phyloP scores from a whole-genome alignment of 164 flowering plant species.

The Houttuynia cordata region DNA sequence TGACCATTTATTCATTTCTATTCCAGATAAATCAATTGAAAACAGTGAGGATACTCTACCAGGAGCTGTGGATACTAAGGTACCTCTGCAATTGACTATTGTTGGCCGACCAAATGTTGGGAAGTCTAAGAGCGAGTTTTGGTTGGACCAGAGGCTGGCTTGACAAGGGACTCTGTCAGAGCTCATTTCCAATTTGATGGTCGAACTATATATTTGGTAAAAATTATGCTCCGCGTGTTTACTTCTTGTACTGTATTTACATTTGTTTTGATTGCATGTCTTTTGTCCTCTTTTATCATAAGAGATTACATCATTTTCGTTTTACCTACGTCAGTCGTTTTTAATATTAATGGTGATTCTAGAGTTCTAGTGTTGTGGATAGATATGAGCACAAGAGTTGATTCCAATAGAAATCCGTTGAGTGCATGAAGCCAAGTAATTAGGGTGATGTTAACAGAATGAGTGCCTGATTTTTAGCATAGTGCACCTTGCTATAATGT shows the following conservation, averaged over 20 bases:
- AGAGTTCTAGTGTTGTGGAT: too few relatives aligned
- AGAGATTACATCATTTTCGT: too few relatives aligned
- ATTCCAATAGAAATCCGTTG: too few relatives aligned
- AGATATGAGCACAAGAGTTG: too few relatives aligned
- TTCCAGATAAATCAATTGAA: conserved; percentile 22
- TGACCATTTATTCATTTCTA: background rate
- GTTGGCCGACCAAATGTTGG: conserved; percentile 98
- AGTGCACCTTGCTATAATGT: background rate
- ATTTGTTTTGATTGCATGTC: too few relatives aligned
- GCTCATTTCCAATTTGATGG: conserved; percentile 68
- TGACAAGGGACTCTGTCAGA: conserved; percentile 92
- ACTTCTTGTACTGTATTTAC: background rate
- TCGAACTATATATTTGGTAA: conserved; percentile 65
- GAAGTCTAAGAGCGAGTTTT: conserved; percentile 89
- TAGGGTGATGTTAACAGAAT: too few relatives aligned
- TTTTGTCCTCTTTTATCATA: too few relatives aligned
- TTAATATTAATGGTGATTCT: too few relatives aligned
- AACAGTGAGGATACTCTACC: conserved; percentile 7
- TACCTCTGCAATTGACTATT: conserved; percentile 83
- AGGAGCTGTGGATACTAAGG: conserved; percentile 48
- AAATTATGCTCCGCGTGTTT: background rate
- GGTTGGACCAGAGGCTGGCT: conserved; percentile 93
- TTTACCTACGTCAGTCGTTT: too few relatives aligned
- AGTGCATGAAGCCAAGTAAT: too few relatives aligned
- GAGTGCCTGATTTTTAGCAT: background rate